Evolutionary conservation across 2,329 filamentous ascomycete genomes (phyloP).

Genomic region (Lecanicillium sp.): DNA sequence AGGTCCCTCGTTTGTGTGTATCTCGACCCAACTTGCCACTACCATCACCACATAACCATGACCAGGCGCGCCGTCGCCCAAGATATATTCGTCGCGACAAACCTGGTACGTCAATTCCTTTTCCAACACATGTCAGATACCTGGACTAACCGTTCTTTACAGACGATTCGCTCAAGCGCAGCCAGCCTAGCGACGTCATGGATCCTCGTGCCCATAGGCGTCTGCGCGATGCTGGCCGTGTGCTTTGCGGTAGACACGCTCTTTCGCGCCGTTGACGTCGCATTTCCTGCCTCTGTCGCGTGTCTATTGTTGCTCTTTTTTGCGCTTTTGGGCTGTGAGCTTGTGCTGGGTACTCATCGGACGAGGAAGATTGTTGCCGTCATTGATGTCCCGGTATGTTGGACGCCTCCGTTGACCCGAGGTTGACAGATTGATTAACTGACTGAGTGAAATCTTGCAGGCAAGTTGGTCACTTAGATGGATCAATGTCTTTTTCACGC

Average conservation of each 20-base stretch:
- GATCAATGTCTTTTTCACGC: slow-evolving; percentile 52
- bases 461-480: slow-evolving; percentile 49
- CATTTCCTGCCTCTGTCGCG: slow-evolving; percentile 53
- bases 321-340: slow-evolving; percentile 37
- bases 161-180: slow-evolving; percentile 12
- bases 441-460: slow-evolving; percentile 23
- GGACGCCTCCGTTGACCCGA: no score
- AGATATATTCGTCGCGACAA: no score
- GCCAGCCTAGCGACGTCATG: slow-evolving; percentile 28
- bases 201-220: slow-evolving; percentile 40
- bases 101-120: no score
- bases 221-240: slow-evolving; percentile 29
- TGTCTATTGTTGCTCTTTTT: slow-evolving; percentile 47
- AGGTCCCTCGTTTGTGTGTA: no score
- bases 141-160: slow-evolving; percentile 7
- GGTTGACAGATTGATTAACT: no score
- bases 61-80: no score
- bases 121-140: slow-evolving; percentile 4
- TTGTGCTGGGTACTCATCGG: slow-evolving; percentile 35
- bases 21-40: no score
- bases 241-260: slow-evolving; percentile 37
- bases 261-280: slow-evolving; percentile 35
- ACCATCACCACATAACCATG: no score
- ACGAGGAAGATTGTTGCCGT: slow-evolving; percentile 38
- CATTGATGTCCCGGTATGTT: slow-evolving; percentile 46